Conservation (phyloP, 768 basidiomycete genomes). For the Neoboletus magnificus region DNA sequence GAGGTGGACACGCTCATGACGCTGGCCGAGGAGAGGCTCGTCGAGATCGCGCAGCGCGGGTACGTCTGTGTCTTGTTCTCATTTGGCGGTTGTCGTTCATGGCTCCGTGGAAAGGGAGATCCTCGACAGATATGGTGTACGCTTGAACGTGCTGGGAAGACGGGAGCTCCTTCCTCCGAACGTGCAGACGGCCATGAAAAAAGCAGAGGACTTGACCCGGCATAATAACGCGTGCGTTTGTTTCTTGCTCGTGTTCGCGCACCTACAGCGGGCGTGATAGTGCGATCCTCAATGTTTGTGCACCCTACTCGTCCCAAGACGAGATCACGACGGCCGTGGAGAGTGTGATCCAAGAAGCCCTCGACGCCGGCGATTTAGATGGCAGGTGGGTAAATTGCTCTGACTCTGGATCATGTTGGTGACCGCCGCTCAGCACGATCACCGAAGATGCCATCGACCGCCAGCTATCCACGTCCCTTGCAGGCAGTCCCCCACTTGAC, state of each 20-base stretch:
- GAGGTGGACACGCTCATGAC: constrained; percentile 89
- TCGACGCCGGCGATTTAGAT: constrained; percentile 32
- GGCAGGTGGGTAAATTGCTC: constrained; percentile 16
- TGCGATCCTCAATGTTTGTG: constrained; percentile 86
- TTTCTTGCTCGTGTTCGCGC: neutral
- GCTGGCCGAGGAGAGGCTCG: constrained; percentile 73
- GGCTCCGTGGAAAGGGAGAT: constrained; percentile 55
- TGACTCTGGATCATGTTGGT: neutral
- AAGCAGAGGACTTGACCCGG: constrained; percentile 75
- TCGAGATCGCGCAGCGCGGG: constrained; percentile 81
- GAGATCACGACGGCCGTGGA: constrained; percentile 82
- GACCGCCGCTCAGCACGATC: constrained; percentile 38
- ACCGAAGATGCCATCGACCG: constrained; percentile 66
- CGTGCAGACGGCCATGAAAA: constrained; percentile 63
- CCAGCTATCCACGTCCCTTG: constrained; percentile 62
- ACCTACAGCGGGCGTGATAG: constrained; percentile 38
- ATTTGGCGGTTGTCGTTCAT: neutral
- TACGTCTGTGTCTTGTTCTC: constrained; percentile 35
- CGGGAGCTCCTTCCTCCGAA: constrained; percentile 70
- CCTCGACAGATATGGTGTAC: constrained; percentile 77
- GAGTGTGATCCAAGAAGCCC: constrained; percentile 30
- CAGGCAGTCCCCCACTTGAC: constrained; percentile 77
- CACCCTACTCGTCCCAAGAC: constrained; percentile 88
- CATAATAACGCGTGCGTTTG: constrained; percentile 59
- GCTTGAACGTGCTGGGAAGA: constrained; percentile 79